These are phyloP conservation scores for Cladobotryum mycophilum DNA, from an alignment of 2,329 filamentous ascomycete genomes.

Conservation along the genomic window DNA sequence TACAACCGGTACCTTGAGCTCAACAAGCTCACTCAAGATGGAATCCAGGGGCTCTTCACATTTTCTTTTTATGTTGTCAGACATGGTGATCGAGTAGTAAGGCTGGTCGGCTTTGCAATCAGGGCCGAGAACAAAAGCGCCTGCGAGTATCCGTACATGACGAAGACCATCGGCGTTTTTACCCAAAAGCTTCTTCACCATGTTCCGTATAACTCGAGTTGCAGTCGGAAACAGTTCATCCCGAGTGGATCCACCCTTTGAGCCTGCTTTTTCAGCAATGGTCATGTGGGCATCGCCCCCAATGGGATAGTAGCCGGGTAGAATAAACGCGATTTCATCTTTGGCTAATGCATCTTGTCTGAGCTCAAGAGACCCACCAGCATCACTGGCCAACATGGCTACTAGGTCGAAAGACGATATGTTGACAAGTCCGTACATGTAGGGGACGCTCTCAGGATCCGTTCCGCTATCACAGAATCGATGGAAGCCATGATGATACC, in stretches of 20 bases:
- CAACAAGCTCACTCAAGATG: background rate
- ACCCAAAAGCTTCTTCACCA: background rate
- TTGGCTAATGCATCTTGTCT: background rate
- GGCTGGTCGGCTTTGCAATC: background rate
- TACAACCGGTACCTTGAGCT: background rate
- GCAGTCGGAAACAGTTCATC: background rate
- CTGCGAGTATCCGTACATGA: conserved; percentile 1
- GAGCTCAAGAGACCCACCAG: background rate
- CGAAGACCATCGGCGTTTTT: background rate
- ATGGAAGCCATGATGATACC: conserved; percentile 13
- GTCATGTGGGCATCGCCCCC: too few species aligned
- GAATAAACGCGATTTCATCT: conserved; percentile 1
- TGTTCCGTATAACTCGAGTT: background rate
- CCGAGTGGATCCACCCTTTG: background rate
- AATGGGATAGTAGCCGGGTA: conserved; percentile 7
- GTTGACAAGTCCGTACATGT: background rate
- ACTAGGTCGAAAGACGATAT: background rate
- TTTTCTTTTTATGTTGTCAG: background rate
- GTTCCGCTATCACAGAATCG: conserved; percentile 1
- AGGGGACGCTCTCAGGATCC: background rate
- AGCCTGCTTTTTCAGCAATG: background rate
- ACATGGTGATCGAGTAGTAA: background rate
- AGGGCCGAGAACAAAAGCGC: background rate
- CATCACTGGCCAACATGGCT: background rate
- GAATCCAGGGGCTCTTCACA: background rate